Evolutionary conservation across 345 rosid genomes (phyloP).

Genomic region (Geranium rotundifolium): DNA sequence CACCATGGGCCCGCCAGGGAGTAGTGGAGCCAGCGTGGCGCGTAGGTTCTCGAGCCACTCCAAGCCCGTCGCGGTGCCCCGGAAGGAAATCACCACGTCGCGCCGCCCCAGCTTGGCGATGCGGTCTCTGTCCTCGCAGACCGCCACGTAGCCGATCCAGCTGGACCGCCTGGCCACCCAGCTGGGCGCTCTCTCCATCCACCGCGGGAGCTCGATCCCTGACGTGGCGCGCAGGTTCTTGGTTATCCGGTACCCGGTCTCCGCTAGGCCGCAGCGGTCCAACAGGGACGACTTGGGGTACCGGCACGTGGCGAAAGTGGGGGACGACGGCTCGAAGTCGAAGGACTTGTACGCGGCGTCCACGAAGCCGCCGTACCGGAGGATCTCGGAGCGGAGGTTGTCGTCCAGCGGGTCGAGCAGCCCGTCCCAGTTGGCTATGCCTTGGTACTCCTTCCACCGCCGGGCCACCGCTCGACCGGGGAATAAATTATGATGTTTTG

Average conservation of each 20-base stretch:
- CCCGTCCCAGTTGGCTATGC: constrained; percentile 50
- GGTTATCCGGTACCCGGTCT: constrained; percentile 61
- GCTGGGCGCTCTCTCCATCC: constrained; percentile 53
- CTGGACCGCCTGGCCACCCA: constrained; percentile 67
- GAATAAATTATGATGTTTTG: too few relatives aligned
- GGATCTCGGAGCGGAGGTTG: constrained; percentile 57
- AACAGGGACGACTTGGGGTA: constrained; percentile 45
- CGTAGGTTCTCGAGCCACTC: constrained; percentile 95
- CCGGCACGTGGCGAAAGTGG: constrained; percentile 48
- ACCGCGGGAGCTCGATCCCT: constrained; percentile 57
- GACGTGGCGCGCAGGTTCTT: constrained; percentile 64
- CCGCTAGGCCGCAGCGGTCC: constrained; percentile 39
- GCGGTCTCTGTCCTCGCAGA: constrained; percentile 63
- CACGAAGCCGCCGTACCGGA: constrained; percentile 75
- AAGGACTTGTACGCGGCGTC: constrained; percentile 69
- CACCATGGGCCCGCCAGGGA: constrained; percentile 45
- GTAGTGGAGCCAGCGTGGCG: constrained; percentile 47
- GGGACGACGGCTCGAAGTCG: constrained; percentile 62
- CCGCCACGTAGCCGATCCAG: constrained; percentile 97
- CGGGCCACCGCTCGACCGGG: too few relatives aligned
- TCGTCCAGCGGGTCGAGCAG: constrained; percentile 79
- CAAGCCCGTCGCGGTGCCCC: constrained; percentile 88
- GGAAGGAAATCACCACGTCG: constrained; percentile 64
- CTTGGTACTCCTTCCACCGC: constrained; percentile 55
- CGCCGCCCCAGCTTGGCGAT: constrained; percentile 77